Percentiles rank a stretch among this genome's conserved stretches.
Conservation (phyloP, 768 basidiomycete species). For the Gloeophyllum trabeum region DNA sequence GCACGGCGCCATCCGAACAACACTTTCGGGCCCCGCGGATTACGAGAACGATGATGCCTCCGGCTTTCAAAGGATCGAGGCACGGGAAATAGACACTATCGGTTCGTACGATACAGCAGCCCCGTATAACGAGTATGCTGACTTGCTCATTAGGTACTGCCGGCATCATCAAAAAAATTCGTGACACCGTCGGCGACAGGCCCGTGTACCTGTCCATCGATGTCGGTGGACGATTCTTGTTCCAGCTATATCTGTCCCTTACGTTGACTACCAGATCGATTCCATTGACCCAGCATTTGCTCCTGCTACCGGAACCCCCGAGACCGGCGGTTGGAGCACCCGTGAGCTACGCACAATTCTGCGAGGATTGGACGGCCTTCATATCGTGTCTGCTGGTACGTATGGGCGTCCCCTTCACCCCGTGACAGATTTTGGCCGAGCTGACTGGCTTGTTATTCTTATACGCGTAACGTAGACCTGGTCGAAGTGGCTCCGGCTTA, state of each 20-base stretch:
- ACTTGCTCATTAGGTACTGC: slow-evolving; percentile 36
- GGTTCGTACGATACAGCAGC: slow-evolving; percentile 26
- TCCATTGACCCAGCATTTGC: slow-evolving; percentile 76
- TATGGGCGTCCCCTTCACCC: too few species aligned
- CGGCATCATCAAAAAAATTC: slow-evolving; percentile 74
- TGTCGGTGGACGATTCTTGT: slow-evolving; percentile 27
- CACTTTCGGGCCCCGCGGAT: slow-evolving; percentile 67
- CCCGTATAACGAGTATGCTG: neutral
- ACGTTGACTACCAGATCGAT: slow-evolving; percentile 38
- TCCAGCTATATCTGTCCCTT: slow-evolving; percentile 2
- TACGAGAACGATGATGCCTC: slow-evolving; percentile 67
- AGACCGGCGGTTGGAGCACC: slow-evolving; percentile 79
- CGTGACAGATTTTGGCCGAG: too few species aligned
- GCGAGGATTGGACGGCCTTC: slow-evolving; percentile 62
- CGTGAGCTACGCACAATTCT: slow-evolving; percentile 72
- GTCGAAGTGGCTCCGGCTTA: slow-evolving; percentile 83
- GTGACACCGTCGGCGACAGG: slow-evolving; percentile 58
- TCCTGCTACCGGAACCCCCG: slow-evolving; percentile 78
- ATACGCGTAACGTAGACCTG: too few species aligned
- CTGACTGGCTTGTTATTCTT: too few species aligned
- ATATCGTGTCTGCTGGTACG: slow-evolving; percentile 72
- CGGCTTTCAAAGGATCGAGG: slow-evolving; percentile 77
- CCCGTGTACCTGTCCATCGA: slow-evolving; percentile 78
- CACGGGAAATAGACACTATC: slow-evolving; percentile 75
- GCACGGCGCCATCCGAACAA: slow-evolving; percentile 84